Base-by-base conservation (phyloP, 441 rosid species). In the Flueggea neowawraea region DNA sequence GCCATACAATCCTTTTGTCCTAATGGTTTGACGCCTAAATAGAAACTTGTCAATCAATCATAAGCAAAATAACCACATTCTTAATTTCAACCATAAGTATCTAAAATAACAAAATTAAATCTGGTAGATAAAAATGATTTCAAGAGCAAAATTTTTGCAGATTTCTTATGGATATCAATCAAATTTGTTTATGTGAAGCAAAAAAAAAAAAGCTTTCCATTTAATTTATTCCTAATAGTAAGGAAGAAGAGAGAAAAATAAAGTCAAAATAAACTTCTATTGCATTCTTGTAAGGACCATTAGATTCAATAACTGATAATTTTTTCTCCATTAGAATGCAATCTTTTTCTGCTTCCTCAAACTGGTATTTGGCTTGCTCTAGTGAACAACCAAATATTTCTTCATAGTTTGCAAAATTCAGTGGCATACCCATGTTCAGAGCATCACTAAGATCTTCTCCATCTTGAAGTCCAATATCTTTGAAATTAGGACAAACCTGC, bases 361-460 rank as follows among this genome's bases (percentile, higher is more conserved):
- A 48, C 58, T 39, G 78, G 69, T 66, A 73, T 64, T 60, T 72
- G 14, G 63, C 67, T 33, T 71, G 76, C 68, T 61, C 72, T 55
- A 68, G 80, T 50, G 76, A 64, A 49, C 74, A 69, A 36, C 76
- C 77, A 14, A 84, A 75, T 12, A 87, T 75, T 57, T 83, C 87
- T 45, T 80, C 81, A 22, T 70, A 77, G 64, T 73, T 77, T 39
- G 75, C 89, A 55, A 81, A 79, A 60, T 66, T 67, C 59, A 84
- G 63, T 6, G 75, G 78, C n/a, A 81, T 75, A 74, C 77, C 86
- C 60, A 85, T 63, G 70, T 74, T 79, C 39, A 85, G 70, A 66
- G 72, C 80, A 65, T 75, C 82, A 45, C 80, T 85, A 51, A 88
- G 68, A 82, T 80, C 79, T 45, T 78, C 85, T 14, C 70, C 73